These are phyloP conservation scores for Bondarzewia mesenterica DNA, from an alignment of 1,284 basidiomycete genomes.

Conservation along the genomic window DNA sequence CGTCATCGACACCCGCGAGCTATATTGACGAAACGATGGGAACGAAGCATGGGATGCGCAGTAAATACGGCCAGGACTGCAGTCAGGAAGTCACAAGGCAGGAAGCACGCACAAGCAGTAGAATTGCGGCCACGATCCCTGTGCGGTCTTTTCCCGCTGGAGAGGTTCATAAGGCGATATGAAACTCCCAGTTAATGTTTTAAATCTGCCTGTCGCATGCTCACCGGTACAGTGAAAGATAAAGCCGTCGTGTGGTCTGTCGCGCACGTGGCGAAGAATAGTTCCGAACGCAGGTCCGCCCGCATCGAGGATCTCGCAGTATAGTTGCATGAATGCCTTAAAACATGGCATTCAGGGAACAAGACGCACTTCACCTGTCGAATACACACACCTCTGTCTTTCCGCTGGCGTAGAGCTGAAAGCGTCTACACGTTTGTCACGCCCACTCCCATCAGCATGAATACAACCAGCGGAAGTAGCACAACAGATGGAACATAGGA, in stretches of 20 bases:
- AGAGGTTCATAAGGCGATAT: background rate
- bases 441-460: constrained; percentile 2
- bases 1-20: constrained; percentile 63
- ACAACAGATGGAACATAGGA: too few relatives aligned
- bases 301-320: constrained; percentile 71
- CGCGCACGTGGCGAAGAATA: constrained; percentile 62
- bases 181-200: too few relatives aligned
- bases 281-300: constrained; percentile 55
- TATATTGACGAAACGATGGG: constrained; percentile 18
- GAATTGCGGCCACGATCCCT: constrained; percentile 64
- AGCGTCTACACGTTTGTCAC: constrained; percentile 38
- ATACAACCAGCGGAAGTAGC: constrained; percentile 11
- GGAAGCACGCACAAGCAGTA: constrained; percentile 49
- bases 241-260: constrained; percentile 53
- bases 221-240: constrained; percentile 70
- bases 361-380: background rate
- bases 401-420: constrained; percentile 68
- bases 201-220: constrained; percentile 1
- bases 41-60: too few relatives aligned
- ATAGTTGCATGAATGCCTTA: constrained; percentile 73
- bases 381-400: constrained; percentile 54
- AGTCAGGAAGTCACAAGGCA: background rate
- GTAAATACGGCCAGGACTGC: too few relatives aligned
- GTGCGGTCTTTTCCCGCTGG: constrained; percentile 71
- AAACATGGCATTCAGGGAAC: background rate